A percentile compares a stretch with the other conserved stretches of the same genome.
phyloP scores from a whole-genome alignment of 768 basidiomycete genomes.

The Amanita jacksonii region DNA sequence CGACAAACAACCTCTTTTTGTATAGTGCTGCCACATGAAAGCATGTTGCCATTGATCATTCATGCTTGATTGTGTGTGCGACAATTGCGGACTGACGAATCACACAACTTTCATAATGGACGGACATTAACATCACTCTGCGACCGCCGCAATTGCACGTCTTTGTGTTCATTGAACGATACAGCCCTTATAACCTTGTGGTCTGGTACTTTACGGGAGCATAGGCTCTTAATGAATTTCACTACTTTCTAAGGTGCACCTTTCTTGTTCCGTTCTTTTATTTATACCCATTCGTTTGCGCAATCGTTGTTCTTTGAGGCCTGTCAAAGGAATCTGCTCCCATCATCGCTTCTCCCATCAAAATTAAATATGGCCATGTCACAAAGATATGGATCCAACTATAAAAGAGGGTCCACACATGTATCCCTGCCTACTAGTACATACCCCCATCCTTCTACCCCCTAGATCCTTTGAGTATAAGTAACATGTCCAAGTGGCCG shows the following conservation, averaged over 20 bases:
- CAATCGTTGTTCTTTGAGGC: too few relatives aligned
- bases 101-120: background rate
- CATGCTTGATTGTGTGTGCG: constrained; percentile 5
- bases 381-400: too few relatives aligned
- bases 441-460: background rate
- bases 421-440: background rate
- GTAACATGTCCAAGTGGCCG: background rate
- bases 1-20: constrained; percentile 92
- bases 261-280: background rate
- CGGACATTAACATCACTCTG: constrained; percentile 1
- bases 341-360: too few relatives aligned
- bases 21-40: constrained; percentile 49
- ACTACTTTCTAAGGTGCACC: background rate
- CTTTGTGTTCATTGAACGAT: background rate
- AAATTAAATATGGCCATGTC: too few relatives aligned
- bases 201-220: constrained; percentile 4
- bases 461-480: background rate
- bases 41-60: constrained; percentile 6
- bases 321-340: too few relatives aligned
- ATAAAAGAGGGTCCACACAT: too few relatives aligned
- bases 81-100: constrained; percentile 5
- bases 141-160: background rate
- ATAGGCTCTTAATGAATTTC: constrained; percentile 2
- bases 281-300: background rate
- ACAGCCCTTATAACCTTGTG: background rate